A percentile compares a stretch with the other conserved stretches of the same genome.
Evolutionary conservation across 352 stramenopile species (phyloP).

Genomic region (Globisporangium barbulae): DNA sequence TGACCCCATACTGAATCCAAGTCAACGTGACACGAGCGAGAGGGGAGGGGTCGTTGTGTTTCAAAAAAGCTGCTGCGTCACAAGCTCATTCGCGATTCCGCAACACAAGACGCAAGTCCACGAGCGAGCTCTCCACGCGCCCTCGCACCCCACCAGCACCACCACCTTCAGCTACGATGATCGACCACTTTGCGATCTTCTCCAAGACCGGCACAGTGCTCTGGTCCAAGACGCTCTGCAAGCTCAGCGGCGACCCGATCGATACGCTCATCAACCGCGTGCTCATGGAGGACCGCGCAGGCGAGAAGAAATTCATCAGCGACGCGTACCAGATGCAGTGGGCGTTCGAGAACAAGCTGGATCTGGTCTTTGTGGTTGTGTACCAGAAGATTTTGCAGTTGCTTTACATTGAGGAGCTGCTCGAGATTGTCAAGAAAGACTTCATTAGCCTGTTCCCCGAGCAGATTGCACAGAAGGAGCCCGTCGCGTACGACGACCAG

Average conservation of each 20-base stretch:
- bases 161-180: slow-evolving; percentile 46
- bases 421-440: slow-evolving; percentile 86
- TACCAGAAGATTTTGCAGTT: slow-evolving; percentile 91
- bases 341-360: slow-evolving; percentile 91
- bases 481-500: slow-evolving; percentile 77
- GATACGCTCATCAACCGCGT: slow-evolving; percentile 88
- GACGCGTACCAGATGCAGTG: slow-evolving; percentile 90
- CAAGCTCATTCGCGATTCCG: slow-evolving; percentile 1
- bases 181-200: slow-evolving; percentile 93
- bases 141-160: background rate
- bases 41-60: slow-evolving; percentile 3
- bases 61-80: background rate
- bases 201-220: slow-evolving; percentile 88
- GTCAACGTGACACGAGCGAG: slow-evolving; percentile 6
- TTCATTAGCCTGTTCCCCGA: slow-evolving; percentile 72
- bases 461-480: slow-evolving; percentile 66
- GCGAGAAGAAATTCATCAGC: slow-evolving; percentile 82
- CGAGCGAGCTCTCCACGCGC: background rate
- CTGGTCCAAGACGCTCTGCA: slow-evolving; percentile 87
- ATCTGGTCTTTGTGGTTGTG: slow-evolving; percentile 90
- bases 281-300: slow-evolving; percentile 87
- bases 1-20: slow-evolving; percentile 6
- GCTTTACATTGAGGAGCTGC: slow-evolving; percentile 90
- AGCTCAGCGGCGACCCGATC: slow-evolving; percentile 82
- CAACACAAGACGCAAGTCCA: background rate